Base-by-base conservation (phyloP, 2,329 filamentous ascomycete species). In the Rutstroemia sp. region DNA sequence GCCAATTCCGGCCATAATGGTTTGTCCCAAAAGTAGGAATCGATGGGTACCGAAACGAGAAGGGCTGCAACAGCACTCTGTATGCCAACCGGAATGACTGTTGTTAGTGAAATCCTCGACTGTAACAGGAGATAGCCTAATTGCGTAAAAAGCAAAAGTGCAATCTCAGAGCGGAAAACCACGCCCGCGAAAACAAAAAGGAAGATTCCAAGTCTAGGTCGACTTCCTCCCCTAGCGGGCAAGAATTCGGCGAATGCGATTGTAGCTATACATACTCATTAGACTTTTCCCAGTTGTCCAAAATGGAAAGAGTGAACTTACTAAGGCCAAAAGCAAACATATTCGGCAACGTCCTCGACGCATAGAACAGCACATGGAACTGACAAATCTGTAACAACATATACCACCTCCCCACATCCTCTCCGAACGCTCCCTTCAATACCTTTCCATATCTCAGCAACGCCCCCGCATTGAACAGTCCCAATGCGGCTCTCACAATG, bases 21-120 rank as follows among this genome's bases (percentile, higher is more conserved):
- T 59, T 80, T 82, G 67, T 92, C 90, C 94, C 92, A 99, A 74
- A 97, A 95, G 74, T 91, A 92, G 1, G 89, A 92, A 76, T 99
- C 94, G 37, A 96, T 71, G 2, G 83, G 79, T 14, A 96, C 76
- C 0, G 91, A 91, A 38, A 86, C 73, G 12, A 75, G 61, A 1
- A 97, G 78, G 1, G 88, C 86, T 46, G 86, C 73, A n/a, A 78
- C 39, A 16, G 85, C 80, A 23, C 89, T 86, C 5, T 77, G 70
- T 16, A 86, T 50, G 17, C 90, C 88, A 17, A 88, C 80, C 16
- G 80, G 75, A 44, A 94, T 72, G 58, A 95, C 78, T 34, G 75
- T 73, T n/a, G 71, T 67, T 2, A 80, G 71, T 1, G 77, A 76
- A 41, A 83, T 76, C 25, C 78, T 77, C 2, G 75, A 71, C 8